These are phyloP conservation scores for Pichia ethanolica DNA, from an alignment of 805 yeast species.

Conservation along the genomic window DNA sequence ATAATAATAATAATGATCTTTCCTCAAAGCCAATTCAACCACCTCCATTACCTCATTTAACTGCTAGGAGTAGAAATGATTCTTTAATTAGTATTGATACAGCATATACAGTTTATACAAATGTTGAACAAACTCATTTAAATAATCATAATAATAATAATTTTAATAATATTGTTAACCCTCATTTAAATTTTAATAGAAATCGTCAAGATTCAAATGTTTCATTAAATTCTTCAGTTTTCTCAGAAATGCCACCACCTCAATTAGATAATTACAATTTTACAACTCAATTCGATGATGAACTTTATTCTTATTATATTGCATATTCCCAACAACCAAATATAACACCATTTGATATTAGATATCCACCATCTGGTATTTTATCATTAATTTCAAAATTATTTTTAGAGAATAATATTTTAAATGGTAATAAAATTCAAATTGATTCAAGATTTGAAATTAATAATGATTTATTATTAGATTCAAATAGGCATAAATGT, in stretches of 20 bases:
- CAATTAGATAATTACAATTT: conserved; percentile 22
- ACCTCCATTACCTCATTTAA: background rate
- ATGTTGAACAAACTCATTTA: conserved; percentile 1
- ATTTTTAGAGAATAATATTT: conserved; percentile 30
- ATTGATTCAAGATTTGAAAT: conserved; percentile 21
- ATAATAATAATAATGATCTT: no score
- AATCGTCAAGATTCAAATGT: conserved; percentile 13
- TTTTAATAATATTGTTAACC: background rate
- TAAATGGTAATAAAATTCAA: conserved; percentile 11
- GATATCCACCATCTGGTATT: conserved; percentile 62
- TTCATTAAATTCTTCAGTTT: conserved; percentile 19
- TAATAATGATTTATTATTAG: conserved; percentile 24
- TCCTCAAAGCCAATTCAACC: no score
- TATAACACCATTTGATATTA: conserved; percentile 58
- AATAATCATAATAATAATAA: no score
- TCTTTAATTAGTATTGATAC: conserved; percentile 9
- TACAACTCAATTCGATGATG: conserved; percentile 35
- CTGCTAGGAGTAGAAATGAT: conserved; percentile 9
- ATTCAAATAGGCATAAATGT: conserved; percentile 19
- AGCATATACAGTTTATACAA: conserved; percentile 2
- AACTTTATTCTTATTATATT: conserved; percentile 41
- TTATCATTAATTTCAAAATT: conserved; percentile 53
- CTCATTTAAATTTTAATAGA: conserved; percentile 1
- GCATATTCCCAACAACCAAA: conserved; percentile 48
- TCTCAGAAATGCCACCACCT: conserved; percentile 10